Conservation (phyloP, 192 early-diverging fungal species). For the Gryganskiella cystojenkinii region DNA sequence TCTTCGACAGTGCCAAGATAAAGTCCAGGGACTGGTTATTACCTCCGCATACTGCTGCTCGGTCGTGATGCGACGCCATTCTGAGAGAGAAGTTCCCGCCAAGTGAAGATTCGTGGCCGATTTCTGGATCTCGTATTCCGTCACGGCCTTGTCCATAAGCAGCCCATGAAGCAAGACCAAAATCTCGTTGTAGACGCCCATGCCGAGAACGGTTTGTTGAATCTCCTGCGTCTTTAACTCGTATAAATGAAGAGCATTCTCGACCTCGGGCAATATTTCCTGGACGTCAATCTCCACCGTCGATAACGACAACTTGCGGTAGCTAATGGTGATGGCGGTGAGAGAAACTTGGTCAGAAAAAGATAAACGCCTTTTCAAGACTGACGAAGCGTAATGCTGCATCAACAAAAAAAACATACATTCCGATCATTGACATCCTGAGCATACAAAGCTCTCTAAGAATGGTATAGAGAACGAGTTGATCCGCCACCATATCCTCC, state of each 20-base stretch:
- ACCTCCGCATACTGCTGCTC: slow-evolving; percentile 62
- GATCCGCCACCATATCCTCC: slow-evolving; percentile 28
- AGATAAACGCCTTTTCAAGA: slow-evolving; percentile 1
- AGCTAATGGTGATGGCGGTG: no score
- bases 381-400: neutral
- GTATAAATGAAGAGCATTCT: slow-evolving; percentile 9
- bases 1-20: neutral
- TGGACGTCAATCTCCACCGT: slow-evolving; percentile 34
- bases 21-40: neutral
- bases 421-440: slow-evolving; percentile 27
- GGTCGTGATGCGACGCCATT: slow-evolving; percentile 54
- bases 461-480: slow-evolving; percentile 42
- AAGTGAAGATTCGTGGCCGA: slow-evolving; percentile 54
- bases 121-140: slow-evolving; percentile 60
- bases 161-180: slow-evolving; percentile 41
- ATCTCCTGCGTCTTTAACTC: slow-evolving; percentile 7
- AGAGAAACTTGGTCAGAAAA: neutral
- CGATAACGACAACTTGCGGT: slow-evolving; percentile 52
- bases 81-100: slow-evolving; percentile 40
- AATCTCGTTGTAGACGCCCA: slow-evolving; percentile 55
- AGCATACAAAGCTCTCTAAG: slow-evolving; percentile 42
- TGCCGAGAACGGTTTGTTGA: slow-evolving; percentile 45
- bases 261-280: slow-evolving; percentile 39
- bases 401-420: slow-evolving; percentile 24
- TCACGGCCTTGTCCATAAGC: slow-evolving; percentile 41